These are phyloP conservation scores for Rhypophila decipiens DNA, from an alignment of 495 filamentous ascomycete species.

Conservation along the genomic window DNA sequence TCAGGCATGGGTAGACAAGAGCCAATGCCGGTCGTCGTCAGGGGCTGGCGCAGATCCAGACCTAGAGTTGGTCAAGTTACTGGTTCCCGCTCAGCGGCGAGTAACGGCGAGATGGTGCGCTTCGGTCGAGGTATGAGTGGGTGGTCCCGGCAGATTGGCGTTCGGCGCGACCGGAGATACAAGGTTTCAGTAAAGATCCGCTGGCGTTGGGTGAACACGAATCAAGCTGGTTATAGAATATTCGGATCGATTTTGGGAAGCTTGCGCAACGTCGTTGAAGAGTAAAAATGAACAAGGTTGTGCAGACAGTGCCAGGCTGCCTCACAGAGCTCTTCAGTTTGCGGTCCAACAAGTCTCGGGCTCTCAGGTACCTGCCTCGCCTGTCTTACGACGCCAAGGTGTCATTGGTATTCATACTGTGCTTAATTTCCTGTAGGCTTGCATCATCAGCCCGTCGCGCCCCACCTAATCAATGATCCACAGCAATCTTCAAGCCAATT, in stretches of 20 bases:
- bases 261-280: too few relatives aligned
- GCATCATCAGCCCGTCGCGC: not conserved
- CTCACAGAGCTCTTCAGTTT: not conserved
- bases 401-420: too few relatives aligned
- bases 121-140: too few relatives aligned
- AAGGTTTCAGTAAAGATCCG: too few relatives aligned
- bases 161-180: too few relatives aligned
- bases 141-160: too few relatives aligned
- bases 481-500: not conserved
- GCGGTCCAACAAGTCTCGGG: not conserved
- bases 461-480: not conserved
- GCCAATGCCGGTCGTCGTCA: not conserved
- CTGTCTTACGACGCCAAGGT: not conserved
- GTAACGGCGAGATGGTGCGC: too few relatives aligned
- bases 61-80: too few relatives aligned
- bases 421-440: not conserved
- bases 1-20: not conserved
- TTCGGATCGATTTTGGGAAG: too few relatives aligned
- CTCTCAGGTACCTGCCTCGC: not conserved
- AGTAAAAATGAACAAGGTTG: not conserved
- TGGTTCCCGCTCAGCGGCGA: too few relatives aligned
- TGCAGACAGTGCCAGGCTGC: not conserved
- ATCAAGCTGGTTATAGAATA: too few relatives aligned
- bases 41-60: not conserved
- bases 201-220: too few relatives aligned